Percentiles rank a stretch among this genome's conserved stretches.
These are phyloP conservation scores for Psidium guajava DNA, from an alignment of 345 rosid species.

Conservation along the genomic window DNA sequence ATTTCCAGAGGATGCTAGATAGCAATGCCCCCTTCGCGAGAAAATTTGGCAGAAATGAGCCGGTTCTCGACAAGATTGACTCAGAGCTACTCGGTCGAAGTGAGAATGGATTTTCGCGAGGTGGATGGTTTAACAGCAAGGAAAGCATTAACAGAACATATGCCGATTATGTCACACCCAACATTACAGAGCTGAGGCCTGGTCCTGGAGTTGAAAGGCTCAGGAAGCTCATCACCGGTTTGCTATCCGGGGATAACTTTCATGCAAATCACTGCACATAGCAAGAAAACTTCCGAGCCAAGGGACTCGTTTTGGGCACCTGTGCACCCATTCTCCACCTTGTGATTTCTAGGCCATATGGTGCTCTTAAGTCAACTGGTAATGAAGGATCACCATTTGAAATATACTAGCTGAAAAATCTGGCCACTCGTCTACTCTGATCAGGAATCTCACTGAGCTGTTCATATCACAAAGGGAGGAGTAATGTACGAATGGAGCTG, in stretches of 20 bases:
- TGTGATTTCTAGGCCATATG: neutral
- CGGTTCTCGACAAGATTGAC: slow-evolving; percentile 74
- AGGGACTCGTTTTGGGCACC: neutral
- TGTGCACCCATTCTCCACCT: neutral
- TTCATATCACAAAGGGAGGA: neutral
- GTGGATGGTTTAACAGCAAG: neutral
- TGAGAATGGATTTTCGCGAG: neutral
- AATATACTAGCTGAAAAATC: neutral
- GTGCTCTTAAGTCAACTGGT: neutral
- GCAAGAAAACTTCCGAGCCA: neutral
- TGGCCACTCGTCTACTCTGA: neutral
- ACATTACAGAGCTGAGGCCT: neutral
- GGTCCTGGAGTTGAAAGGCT: neutral
- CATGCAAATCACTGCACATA: neutral
- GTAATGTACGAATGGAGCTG: neutral
- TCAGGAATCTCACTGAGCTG: neutral
- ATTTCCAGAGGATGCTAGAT: slow-evolving; percentile 54
- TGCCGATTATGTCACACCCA: neutral
- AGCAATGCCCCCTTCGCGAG: slow-evolving; percentile 78
- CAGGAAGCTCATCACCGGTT: neutral
- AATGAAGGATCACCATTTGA: neutral
- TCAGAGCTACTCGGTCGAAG: slow-evolving; percentile 50
- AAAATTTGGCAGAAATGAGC: slow-evolving; percentile 54
- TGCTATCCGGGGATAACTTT: neutral
- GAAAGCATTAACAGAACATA: neutral